A percentile compares a stretch with the other conserved stretches of the same genome.
phyloP scores from a whole-genome alignment of 352 stramenopile genomes.

The Phytophthora hybrid region DNA sequence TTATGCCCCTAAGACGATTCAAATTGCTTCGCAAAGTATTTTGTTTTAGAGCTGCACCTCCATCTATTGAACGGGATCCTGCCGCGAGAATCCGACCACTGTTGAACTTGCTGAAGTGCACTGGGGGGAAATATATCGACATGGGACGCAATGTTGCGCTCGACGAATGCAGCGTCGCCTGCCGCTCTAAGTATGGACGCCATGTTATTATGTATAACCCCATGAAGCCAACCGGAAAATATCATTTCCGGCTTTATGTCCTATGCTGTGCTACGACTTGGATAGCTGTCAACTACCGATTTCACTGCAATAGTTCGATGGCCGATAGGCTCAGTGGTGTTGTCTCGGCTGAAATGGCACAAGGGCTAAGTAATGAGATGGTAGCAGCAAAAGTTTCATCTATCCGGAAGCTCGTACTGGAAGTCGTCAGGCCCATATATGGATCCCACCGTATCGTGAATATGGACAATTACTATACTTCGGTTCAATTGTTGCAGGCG shows the following conservation, averaged over 20 bases:
- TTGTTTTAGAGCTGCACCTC: background rate
- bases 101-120: background rate
- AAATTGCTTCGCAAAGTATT: conserved; percentile 13
- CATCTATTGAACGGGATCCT: background rate
- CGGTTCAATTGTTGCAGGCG: background rate
- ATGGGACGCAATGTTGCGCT: background rate
- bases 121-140: conserved; percentile 12
- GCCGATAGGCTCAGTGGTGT: background rate
- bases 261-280: background rate
- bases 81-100: background rate
- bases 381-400: background rate
- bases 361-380: background rate
- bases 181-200: background rate
- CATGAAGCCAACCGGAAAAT: background rate
- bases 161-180: conserved; percentile 1
- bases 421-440: background rate
- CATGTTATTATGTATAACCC: background rate
- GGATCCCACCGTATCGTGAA: background rate
- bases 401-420: background rate
- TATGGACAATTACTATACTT: conserved; percentile 14
- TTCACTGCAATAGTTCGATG: background rate
- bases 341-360: background rate
- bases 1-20: conserved; percentile 37
- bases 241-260: background rate
- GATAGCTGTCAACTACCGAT: background rate